Conservation (phyloP, 1,284 basidiomycete genomes). For the Tilletia horrida region DNA sequence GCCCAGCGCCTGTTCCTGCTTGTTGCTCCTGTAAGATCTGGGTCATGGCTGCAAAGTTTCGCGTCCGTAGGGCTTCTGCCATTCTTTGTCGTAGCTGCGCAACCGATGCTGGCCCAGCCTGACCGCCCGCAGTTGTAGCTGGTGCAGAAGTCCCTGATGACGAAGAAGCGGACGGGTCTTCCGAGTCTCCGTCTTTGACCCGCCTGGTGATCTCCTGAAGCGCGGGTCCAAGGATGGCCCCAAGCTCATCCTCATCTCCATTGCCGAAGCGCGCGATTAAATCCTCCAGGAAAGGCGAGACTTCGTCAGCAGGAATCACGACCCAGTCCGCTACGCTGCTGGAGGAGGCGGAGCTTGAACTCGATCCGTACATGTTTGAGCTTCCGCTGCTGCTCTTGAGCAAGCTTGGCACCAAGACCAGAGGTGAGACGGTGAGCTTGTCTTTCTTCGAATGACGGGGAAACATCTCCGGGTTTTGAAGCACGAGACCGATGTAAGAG, state of each 20-base stretch:
- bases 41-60: background rate
- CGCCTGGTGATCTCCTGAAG: constrained; percentile 43
- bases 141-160: background rate
- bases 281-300: constrained; percentile 59
- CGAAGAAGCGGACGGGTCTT: background rate
- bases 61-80: background rate
- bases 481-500: constrained; percentile 81
- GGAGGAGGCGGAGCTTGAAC: constrained; percentile 27
- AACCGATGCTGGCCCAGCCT: background rate
- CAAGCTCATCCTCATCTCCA: constrained; percentile 54
- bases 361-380: constrained; percentile 1
- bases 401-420: constrained; percentile 61
- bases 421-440: constrained; percentile 58
- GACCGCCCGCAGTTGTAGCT: background rate
- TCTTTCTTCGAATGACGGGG: constrained; percentile 56
- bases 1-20: constrained; percentile 13
- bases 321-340: constrained; percentile 33
- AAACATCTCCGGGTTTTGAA: constrained; percentile 90
- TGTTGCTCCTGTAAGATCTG: constrained; percentile 14
- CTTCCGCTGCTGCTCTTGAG: constrained; percentile 20
- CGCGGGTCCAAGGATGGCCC: constrained; percentile 58
- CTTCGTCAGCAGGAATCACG: constrained; percentile 54
- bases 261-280: constrained; percentile 56
- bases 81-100: background rate
- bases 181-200: constrained; percentile 37